Percentiles rank a stretch among this genome's conserved stretches.
Conservation (phyloP, 106 monocot species). For the Vanilla planifolia region DNA sequence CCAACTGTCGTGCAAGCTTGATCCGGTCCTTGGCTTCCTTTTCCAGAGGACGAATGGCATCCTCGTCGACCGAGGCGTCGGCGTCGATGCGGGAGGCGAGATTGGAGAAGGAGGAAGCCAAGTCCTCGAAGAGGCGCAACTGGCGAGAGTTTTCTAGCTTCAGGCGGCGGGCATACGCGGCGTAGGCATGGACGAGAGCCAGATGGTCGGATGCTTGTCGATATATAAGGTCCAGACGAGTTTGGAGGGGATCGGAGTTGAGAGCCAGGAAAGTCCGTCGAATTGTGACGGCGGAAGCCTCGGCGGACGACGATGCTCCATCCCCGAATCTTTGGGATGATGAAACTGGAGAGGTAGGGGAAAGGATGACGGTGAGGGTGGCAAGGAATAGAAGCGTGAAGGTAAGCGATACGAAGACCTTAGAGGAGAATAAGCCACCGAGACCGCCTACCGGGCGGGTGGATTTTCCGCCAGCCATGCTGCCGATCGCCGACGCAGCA, state of each 20-base stretch:
- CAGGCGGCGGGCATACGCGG: slow-evolving; percentile 63
- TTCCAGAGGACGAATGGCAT: slow-evolving; percentile 49
- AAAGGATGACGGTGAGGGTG: slow-evolving; percentile 21
- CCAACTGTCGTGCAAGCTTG: slow-evolving; percentile 60
- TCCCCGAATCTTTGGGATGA: background rate
- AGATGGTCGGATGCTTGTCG: slow-evolving; percentile 73
- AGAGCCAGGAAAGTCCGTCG: slow-evolving; percentile 33
- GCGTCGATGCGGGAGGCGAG: slow-evolving; percentile 36
- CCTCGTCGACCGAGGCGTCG: slow-evolving; percentile 31
- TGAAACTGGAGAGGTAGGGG: slow-evolving; percentile 2
- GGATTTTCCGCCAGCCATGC: slow-evolving; percentile 36
- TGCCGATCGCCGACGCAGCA: background rate
- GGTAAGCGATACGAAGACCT: slow-evolving; percentile 26
- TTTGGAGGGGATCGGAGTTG: slow-evolving; percentile 34
- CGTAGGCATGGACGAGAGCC: slow-evolving; percentile 69
- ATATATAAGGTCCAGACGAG: slow-evolving; percentile 48
- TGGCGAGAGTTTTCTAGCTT: slow-evolving; percentile 62
- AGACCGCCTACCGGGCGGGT: slow-evolving; percentile 15
- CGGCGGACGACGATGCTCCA: background rate
- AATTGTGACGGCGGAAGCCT: background rate
- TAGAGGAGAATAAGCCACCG: slow-evolving; percentile 18
- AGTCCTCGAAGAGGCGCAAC: slow-evolving; percentile 39
- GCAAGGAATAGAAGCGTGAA: slow-evolving; percentile 40
- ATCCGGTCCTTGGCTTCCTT: slow-evolving; percentile 77
- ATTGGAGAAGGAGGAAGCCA: slow-evolving; percentile 36